Evolutionary conservation across 768 basidiomycete species (phyloP).

Genomic region (Phanerochaete carnosa): DNA sequence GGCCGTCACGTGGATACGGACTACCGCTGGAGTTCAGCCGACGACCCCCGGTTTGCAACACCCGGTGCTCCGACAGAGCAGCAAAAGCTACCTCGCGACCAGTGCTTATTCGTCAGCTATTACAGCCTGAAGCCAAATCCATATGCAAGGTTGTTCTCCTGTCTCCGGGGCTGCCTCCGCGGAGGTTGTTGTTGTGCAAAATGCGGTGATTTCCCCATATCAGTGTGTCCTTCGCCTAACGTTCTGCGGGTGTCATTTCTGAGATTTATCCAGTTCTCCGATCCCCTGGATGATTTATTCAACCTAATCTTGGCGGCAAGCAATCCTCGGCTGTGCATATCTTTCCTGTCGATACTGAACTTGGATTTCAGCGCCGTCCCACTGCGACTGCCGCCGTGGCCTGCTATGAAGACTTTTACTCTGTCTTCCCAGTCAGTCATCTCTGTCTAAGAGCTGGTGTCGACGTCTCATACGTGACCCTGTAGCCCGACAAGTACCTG

Average conservation of each 20-base stretch:
- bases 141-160: too few species aligned
- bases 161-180: too few species aligned
- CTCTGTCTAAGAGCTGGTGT: too few species aligned
- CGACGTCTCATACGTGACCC: too few species aligned
- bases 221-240: background rate
- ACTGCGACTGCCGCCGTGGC: background rate
- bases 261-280: background rate
- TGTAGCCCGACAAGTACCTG: too few species aligned
- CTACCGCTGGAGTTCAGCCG: background rate
- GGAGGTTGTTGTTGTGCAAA: background rate
- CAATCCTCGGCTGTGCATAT: background rate
- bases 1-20: background rate
- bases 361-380: background rate
- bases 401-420: background rate
- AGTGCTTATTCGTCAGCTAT: background rate
- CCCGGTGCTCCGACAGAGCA: too few species aligned
- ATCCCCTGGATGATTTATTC: background rate
- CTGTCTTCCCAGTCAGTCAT: background rate
- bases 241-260: background rate
- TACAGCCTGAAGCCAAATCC: conserved; percentile 6
- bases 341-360: too few species aligned
- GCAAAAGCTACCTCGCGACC: too few species aligned
- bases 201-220: background rate
- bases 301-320: background rate
- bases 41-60: background rate